Evolutionary conservation across 805 yeast genomes (phyloP).

Genomic region (Kodamaea kakaduensis): DNA sequence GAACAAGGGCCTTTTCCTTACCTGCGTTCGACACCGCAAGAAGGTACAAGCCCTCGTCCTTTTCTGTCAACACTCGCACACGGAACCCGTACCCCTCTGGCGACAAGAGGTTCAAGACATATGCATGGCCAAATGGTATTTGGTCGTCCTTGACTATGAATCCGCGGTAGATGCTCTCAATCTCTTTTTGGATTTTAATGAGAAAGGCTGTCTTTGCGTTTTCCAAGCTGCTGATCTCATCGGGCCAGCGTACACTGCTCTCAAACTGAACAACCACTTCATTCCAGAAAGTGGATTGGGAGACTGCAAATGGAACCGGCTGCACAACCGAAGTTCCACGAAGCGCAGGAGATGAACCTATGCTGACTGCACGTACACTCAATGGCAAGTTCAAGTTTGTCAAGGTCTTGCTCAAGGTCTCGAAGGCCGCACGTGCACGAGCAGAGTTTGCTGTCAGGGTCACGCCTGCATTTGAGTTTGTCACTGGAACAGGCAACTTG

Average conservation of each 20-base stretch:
- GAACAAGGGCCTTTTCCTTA: conserved; percentile 57
- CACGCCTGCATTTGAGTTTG: conserved; percentile 44
- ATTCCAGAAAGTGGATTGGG: conserved; percentile 75
- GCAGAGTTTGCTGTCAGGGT: conserved; percentile 26
- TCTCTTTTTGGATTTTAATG: conserved; percentile 54
- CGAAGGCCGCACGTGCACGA: conserved; percentile 41
- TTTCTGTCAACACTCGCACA: conserved; percentile 71
- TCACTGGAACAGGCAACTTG: conserved; percentile 17
- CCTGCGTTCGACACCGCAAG: conserved; percentile 66
- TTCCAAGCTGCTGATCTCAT: conserved; percentile 78
- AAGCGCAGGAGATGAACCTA: conserved; percentile 70
- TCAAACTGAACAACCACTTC: conserved; percentile 85
- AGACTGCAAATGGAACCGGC: conserved; percentile 78
- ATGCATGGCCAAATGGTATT: conserved; percentile 60
- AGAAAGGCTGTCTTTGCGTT: conserved; percentile 88
- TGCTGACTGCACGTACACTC: conserved; percentile 55
- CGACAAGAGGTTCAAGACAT: conserved; percentile 62
- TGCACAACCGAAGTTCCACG: conserved; percentile 71
- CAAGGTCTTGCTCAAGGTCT: conserved; percentile 46
- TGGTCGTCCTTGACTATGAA: conserved; percentile 62
- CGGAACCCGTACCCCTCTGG: conserved; percentile 90
- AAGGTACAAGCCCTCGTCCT: conserved; percentile 72
- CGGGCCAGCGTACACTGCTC: conserved; percentile 92
- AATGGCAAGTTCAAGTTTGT: conserved; percentile 58
- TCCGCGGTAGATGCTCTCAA: conserved; percentile 53